Evolutionary conservation across 2,329 filamentous ascomycete species (phyloP).

Genomic region (Ophidiomyces ophidiicola): DNA sequence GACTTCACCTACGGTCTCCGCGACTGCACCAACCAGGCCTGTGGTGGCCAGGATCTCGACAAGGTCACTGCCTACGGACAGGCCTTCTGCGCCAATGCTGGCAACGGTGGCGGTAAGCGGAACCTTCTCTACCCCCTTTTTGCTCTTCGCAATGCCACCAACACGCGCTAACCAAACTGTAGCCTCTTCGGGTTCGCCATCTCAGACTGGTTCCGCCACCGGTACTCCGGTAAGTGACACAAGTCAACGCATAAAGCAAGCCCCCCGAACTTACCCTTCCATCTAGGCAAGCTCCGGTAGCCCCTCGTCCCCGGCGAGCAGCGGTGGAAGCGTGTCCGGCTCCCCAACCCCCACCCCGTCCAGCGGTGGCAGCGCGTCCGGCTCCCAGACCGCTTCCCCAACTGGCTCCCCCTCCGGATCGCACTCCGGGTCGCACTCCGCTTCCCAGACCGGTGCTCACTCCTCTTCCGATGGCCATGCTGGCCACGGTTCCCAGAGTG

Average conservation of each 20-base stretch:
- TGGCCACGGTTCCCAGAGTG: too few species aligned
- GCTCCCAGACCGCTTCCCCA: constrained; percentile 7
- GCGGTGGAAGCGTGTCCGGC: background rate
- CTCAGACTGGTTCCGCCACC: background rate
- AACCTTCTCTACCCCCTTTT: too few species aligned
- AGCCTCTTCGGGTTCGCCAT: background rate
- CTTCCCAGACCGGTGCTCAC: too few species aligned
- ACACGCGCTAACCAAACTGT: too few species aligned
- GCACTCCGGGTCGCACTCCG: background rate
- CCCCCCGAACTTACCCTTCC: too few species aligned
- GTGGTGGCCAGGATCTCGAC: constrained; percentile 28
- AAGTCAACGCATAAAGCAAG: too few species aligned
- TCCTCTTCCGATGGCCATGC: too few species aligned
- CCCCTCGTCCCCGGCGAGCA: too few species aligned
- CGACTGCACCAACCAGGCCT: constrained; percentile 37
- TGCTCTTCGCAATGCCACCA: too few species aligned
- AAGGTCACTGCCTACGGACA: constrained; percentile 2
- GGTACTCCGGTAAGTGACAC: too few species aligned
- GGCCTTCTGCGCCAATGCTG: background rate
- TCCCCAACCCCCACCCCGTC: background rate
- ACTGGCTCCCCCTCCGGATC: constrained; percentile 13
- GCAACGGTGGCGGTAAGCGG: too few species aligned
- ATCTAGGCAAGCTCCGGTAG: too few species aligned
- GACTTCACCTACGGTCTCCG: constrained; percentile 36
- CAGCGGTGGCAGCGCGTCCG: constrained; percentile 2